Conservation (phyloP, 768 basidiomycete species). For the Lactifluus echinatus region DNA sequence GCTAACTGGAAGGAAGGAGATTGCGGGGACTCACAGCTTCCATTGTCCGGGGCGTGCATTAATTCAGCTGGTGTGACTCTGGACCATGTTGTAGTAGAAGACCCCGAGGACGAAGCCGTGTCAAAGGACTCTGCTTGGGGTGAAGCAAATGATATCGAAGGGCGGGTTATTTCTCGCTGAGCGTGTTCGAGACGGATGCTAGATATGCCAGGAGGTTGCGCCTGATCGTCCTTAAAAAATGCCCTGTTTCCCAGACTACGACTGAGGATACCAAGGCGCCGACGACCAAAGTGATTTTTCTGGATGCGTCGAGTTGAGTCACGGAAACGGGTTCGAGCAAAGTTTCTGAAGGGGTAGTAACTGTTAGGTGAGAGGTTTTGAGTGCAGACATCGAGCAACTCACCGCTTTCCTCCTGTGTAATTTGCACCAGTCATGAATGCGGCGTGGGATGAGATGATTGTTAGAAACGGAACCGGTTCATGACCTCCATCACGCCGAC, state of each 20-base stretch:
- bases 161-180: conserved; percentile 2
- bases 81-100: background rate
- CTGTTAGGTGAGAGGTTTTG: background rate
- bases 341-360: conserved; percentile 7
- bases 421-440: conserved; percentile 17
- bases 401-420: conserved; percentile 19
- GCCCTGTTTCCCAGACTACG: conserved; percentile 2
- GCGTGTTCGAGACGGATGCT: conserved; percentile 11
- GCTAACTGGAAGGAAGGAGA: background rate
- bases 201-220: background rate
- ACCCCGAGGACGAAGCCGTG: background rate
- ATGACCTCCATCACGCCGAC: too few species aligned
- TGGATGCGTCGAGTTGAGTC: conserved; percentile 15
- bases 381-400: background rate
- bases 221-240: background rate
- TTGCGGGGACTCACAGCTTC: background rate
- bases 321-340: conserved; percentile 17
- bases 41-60: background rate
- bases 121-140: background rate
- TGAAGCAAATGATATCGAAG: background rate
- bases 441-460: too few species aligned
- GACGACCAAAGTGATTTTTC: conserved; percentile 20
- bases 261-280: conserved; percentile 15
- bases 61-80: background rate
- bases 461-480: too few species aligned